Conservation (phyloP, 371 early-diverging fungal species). For the Apophysomyces trapeziformis region DNA sequence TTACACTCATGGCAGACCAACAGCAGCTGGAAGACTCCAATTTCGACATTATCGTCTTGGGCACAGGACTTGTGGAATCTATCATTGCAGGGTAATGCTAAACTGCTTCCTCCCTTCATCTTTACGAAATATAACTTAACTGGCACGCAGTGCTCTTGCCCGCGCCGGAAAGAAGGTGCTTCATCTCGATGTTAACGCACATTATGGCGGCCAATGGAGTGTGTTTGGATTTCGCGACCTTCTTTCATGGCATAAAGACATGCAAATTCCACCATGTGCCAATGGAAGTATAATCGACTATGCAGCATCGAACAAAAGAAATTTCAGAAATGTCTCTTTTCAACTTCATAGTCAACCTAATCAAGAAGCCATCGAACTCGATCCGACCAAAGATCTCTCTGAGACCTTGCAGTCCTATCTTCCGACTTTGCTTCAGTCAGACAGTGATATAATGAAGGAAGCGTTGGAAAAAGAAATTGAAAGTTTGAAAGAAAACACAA, state of each 20-base stretch:
- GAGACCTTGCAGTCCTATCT: slow-evolving; percentile 12
- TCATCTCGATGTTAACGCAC: slow-evolving; percentile 85
- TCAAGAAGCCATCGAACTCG: slow-evolving; percentile 1
- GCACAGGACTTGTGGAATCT: slow-evolving; percentile 91
- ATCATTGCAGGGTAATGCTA: slow-evolving; percentile 76
- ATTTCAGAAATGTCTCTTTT: slow-evolving; percentile 19
- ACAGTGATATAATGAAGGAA: slow-evolving; percentile 17
- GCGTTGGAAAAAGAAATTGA: slow-evolving; percentile 25
- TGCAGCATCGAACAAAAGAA: slow-evolving; percentile 17
- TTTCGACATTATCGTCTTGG: slow-evolving; percentile 83
- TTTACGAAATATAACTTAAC: not conserved
- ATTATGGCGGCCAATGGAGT: slow-evolving; percentile 86
- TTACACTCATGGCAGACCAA: not conserved
- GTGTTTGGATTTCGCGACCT: slow-evolving; percentile 65
- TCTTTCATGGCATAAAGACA: slow-evolving; percentile 43
- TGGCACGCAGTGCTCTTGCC: slow-evolving; percentile 66
- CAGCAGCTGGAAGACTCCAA: slow-evolving; percentile 48
- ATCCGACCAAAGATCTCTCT: slow-evolving; percentile 4
- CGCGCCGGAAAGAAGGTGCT: slow-evolving; percentile 83
- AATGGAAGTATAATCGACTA: slow-evolving; percentile 17
- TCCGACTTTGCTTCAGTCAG: not conserved
- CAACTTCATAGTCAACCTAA: not conserved
- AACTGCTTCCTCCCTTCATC: not conserved
- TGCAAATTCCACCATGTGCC: not conserved
- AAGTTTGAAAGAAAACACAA: slow-evolving; percentile 3